These are phyloP conservation scores for Hemisphaericaspora nanyangensis DNA, from an alignment of 805 yeast species.

Conservation along the genomic window DNA sequence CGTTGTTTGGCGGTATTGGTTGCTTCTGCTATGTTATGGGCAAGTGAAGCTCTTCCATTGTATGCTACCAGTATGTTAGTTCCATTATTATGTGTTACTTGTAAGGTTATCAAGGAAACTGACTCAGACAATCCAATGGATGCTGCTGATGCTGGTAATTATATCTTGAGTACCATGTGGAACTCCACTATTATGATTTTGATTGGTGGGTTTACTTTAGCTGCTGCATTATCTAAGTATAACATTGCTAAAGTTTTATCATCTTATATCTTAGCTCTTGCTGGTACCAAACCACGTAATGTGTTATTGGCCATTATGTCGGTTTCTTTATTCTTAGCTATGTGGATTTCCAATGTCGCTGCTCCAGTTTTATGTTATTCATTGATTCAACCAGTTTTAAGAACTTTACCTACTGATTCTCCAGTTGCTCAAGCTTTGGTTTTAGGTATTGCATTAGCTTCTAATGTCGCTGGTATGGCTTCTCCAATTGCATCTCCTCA, in stretches of 20 bases:
- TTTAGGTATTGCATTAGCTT: constrained; percentile 88
- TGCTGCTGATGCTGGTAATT: constrained; percentile 71
- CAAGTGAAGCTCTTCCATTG: constrained; percentile 49
- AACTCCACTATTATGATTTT: constrained; percentile 85
- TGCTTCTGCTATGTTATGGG: constrained; percentile 51
- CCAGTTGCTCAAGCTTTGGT: constrained; percentile 80
- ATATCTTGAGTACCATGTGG: constrained; percentile 89
- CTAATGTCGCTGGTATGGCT: constrained; percentile 94
- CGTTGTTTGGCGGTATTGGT: constrained; percentile 69
- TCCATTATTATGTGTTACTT: constrained; percentile 44
- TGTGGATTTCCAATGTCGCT: constrained; percentile 97
- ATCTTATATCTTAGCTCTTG: constrained; percentile 72
- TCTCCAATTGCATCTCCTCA: constrained; percentile 98
- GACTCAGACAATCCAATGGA: constrained; percentile 44
- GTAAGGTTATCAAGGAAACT: constrained; percentile 46
- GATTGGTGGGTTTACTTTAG: constrained; percentile 91
- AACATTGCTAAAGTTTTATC: constrained; percentile 84
- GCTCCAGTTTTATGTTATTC: constrained; percentile 93
- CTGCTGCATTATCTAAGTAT: constrained; percentile 90
- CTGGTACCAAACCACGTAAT: constrained; percentile 81
- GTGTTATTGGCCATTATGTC: constrained; percentile 79
- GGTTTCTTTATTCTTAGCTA: constrained; percentile 79
- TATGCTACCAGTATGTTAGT: constrained; percentile 47
- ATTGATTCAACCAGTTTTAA: constrained; percentile 81
- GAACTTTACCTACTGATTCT: constrained; percentile 77